Evolutionary conservation across 164 flowering plant genomes (phyloP).

Genomic region (Echeveria elegans): DNA sequence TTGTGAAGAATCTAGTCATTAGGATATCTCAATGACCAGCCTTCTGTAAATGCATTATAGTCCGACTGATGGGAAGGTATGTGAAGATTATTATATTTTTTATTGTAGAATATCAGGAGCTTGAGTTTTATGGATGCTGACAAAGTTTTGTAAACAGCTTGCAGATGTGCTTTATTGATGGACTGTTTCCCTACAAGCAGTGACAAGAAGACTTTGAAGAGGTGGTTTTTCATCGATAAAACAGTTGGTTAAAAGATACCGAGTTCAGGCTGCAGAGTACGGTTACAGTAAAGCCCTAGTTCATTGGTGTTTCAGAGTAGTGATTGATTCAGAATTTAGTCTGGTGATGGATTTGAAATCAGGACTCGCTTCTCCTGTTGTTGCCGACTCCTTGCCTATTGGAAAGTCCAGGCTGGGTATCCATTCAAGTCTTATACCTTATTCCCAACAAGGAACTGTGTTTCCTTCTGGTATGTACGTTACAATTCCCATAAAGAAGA

Average conservation of each 20-base stretch:
- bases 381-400: conserved; percentile 53
- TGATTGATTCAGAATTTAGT: not conserved
- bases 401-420: conserved; percentile 66
- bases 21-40: too few species aligned
- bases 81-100: not conserved
- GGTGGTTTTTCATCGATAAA: conserved; percentile 71
- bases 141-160: conserved; percentile 16
- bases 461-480: conserved; percentile 25
- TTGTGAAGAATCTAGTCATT: not conserved
- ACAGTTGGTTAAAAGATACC: conserved; percentile 30
- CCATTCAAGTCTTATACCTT: conserved; percentile 37
- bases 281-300: not conserved
- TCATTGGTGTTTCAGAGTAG: not conserved
- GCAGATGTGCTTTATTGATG: too few species aligned
- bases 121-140: not conserved
- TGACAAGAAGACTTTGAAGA: conserved; percentile 52
- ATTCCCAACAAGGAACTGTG: conserved; percentile 23
- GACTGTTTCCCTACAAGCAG: conserved; percentile 30
- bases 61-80: not conserved
- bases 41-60: too few species aligned
- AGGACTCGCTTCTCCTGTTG: conserved; percentile 54
- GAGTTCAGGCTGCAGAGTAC: not conserved
- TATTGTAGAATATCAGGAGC: not conserved
- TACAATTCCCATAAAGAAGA: conserved; percentile 40
- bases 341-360: conserved; percentile 38